phyloP scores from a whole-genome alignment of 352 stramenopile genomes.

The Pythium dissotocum region DNA sequence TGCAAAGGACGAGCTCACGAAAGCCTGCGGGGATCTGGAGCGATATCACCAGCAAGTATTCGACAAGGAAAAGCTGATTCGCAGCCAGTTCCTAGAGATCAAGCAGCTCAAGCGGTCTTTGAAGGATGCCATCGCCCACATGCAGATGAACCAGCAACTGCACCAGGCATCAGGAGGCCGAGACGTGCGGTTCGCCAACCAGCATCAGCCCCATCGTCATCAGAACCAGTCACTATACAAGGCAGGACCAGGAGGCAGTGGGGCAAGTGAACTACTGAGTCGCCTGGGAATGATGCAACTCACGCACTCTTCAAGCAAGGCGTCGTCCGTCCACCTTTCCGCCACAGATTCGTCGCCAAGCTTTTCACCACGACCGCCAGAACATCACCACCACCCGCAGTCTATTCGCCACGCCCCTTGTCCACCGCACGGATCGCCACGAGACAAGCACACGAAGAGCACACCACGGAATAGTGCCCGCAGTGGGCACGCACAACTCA shows the following conservation, averaged over 20 bases:
- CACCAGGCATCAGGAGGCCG: slow-evolving; percentile 38
- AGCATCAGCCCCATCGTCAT: background rate
- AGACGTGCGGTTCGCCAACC: slow-evolving; percentile 36
- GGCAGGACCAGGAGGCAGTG: background rate
- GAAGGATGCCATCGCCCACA: slow-evolving; percentile 45
- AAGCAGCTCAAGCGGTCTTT: slow-evolving; percentile 76
- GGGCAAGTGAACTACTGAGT: slow-evolving; percentile 13
- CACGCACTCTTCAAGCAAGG: slow-evolving; percentile 9
- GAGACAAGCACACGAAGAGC: background rate
- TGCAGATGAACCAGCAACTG: slow-evolving; percentile 63
- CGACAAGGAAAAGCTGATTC: slow-evolving; percentile 60
- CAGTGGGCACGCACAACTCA: background rate
- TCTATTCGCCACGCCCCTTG: slow-evolving; percentile 3
- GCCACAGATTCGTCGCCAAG: background rate
- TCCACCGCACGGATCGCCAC: slow-evolving; percentile 1
- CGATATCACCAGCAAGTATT: slow-evolving; percentile 48
- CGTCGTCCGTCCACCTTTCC: slow-evolving; percentile 4
- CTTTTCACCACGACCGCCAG: slow-evolving; percentile 3
- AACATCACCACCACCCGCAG: background rate
- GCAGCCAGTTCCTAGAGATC: slow-evolving; percentile 65
- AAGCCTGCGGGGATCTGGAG: slow-evolving; percentile 43
- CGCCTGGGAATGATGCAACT: slow-evolving; percentile 11
- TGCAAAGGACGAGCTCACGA: slow-evolving; percentile 52
- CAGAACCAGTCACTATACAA: background rate
- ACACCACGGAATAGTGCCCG: background rate